A percentile compares a stretch with the other conserved stretches of the same genome.
Conservation (phyloP, 768 basidiomycete genomes). For the Kwoniella mangroviensis region DNA sequence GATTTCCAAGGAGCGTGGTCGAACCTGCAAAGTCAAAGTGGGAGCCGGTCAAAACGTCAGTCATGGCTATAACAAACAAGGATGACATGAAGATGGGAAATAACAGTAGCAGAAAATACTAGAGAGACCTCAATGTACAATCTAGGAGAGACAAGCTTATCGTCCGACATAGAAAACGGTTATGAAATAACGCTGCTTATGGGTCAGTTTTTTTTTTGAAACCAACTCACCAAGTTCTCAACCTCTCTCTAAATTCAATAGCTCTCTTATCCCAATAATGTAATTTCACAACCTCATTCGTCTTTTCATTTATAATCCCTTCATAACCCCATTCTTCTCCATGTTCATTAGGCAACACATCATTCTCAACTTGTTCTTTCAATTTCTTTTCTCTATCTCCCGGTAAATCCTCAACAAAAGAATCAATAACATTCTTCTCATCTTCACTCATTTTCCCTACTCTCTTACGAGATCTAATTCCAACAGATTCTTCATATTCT, state of each 20-base stretch:
- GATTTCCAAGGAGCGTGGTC: conserved; percentile 73
- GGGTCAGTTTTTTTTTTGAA: too few species aligned
- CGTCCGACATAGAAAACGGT: too few species aligned
- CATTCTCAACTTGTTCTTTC: conserved; percentile 39
- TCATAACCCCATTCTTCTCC: conserved; percentile 31
- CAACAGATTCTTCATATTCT: conserved; percentile 38
- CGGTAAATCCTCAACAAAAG: conserved; percentile 40
- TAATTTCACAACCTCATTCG: conserved; percentile 31
- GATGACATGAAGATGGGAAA: too few species aligned
- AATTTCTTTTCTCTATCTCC: conserved; percentile 44
- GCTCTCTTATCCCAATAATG: conserved; percentile 47
- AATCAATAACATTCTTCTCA: conserved; percentile 30
- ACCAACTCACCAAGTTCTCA: conserved; percentile 53
- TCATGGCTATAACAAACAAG: too few species aligned
- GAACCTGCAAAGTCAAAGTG: conserved; percentile 65
- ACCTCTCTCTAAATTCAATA: conserved; percentile 54
- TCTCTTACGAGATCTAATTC: conserved; percentile 29
- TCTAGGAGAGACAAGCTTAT: too few species aligned
- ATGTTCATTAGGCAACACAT: conserved; percentile 30
- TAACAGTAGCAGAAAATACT: too few species aligned
- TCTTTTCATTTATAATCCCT: conserved; percentile 32
- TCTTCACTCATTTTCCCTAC: conserved; percentile 40
- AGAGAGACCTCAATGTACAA: too few species aligned
- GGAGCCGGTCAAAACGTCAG: not conserved
- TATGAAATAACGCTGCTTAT: too few species aligned